Conservation (phyloP, 148 eudicot species). For the Persicaria maculosa region DNA sequence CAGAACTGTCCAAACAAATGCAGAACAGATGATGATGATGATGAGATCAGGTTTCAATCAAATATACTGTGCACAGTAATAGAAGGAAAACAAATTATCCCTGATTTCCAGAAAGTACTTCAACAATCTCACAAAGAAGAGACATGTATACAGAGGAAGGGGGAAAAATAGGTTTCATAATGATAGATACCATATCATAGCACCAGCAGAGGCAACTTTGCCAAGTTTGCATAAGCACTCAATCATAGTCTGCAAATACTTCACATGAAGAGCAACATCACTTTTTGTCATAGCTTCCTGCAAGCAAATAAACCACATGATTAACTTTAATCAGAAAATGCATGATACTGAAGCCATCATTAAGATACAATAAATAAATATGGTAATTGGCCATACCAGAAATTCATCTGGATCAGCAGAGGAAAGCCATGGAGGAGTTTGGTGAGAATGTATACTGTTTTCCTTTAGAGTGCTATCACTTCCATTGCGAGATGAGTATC, state of each 20-base stretch:
- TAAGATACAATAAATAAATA: constrained; percentile 1
- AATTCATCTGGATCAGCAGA: constrained; percentile 93
- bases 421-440: constrained; percentile 83
- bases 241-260: constrained; percentile 89
- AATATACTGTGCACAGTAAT: neutral
- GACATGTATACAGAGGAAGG: neutral
- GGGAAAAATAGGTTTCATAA: neutral
- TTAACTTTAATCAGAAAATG: neutral
- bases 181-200: constrained; percentile 70
- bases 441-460: constrained; percentile 45
- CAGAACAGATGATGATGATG: neutral
- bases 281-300: constrained; percentile 91
- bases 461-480: constrained; percentile 51
- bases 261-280: constrained; percentile 83
- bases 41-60: neutral
- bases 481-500: constrained; percentile 43
- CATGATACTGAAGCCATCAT: neutral
- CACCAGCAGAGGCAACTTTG: constrained; percentile 98
- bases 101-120: constrained; percentile 1
- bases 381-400: constrained; percentile 49
- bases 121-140: neutral
- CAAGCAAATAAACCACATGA: constrained; percentile 19
- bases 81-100: neutral
- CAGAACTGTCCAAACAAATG: neutral
- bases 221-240: constrained; percentile 98